Evolutionary conservation across 139 green algal species (phyloP).

Genomic region (Coelastrella sp.): DNA sequence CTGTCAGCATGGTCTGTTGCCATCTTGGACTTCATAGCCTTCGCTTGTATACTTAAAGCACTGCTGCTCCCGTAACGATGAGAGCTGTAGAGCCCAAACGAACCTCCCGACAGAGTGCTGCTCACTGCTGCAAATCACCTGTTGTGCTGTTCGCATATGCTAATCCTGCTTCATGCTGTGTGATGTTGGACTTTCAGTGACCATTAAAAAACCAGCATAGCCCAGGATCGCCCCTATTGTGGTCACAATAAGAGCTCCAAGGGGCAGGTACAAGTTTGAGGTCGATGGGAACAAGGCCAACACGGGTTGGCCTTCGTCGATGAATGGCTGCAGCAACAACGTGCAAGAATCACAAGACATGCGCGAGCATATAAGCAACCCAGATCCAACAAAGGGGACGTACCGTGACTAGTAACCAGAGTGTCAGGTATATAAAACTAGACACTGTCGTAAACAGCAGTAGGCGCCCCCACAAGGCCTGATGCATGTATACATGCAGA

Average conservation of each 20-base stretch:
- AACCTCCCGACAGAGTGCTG: neutral
- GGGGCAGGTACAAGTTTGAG: conserved; percentile 48
- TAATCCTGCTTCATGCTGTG: neutral
- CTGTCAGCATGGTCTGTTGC: neutral
- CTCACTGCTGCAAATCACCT: neutral
- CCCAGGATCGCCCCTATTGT: conserved; percentile 34
- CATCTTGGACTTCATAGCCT: neutral
- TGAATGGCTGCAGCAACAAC: conserved; percentile 65
- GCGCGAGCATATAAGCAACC: neutral
- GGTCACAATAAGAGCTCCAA: conserved; percentile 1
- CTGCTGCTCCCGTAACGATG: too few species aligned
- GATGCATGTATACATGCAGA: conserved; percentile 15
- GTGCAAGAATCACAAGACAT: neutral
- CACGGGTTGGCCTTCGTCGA: conserved; percentile 63
- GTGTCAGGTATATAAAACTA: conserved; percentile 59
- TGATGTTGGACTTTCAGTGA: neutral
- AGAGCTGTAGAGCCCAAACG: neutral
- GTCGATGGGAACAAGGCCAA: conserved; percentile 54
- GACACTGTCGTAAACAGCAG: neutral
- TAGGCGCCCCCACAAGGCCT: neutral
- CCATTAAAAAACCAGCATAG: conserved; percentile 22
- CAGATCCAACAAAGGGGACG: neutral
- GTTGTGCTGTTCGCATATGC: neutral
- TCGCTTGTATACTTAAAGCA: too few species aligned
- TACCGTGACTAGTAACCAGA: conserved; percentile 71